phyloP scores from a whole-genome alignment of 208 protist species.

The Trypanosoma melophagium region DNA sequence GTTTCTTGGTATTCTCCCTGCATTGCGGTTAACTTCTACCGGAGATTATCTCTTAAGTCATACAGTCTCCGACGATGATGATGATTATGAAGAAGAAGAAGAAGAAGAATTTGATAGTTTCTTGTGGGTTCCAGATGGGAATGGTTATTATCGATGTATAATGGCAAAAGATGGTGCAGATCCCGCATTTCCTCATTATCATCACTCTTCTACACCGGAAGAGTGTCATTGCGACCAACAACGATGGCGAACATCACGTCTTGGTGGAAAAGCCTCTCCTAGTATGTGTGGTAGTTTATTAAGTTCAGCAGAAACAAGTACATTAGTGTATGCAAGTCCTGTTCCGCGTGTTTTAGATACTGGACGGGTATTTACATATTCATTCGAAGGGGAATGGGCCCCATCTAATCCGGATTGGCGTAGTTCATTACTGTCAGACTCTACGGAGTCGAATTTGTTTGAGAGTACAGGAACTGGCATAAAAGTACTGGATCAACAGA shows the following conservation, averaged over 20 bases:
- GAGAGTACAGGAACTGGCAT: no score
- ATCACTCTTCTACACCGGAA: no score
- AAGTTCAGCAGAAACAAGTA: neutral
- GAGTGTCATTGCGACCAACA: no score
- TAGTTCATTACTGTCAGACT: neutral
- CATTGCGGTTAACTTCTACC: constrained; percentile 27
- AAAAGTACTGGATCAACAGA: no score
- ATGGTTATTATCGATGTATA: neutral
- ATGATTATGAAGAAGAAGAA: constrained; percentile 22
- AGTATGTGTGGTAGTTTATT: neutral
- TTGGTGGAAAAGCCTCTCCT: neutral
- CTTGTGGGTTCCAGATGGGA: constrained; percentile 4
- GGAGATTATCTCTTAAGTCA: neutral
- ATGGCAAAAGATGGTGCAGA: neutral
- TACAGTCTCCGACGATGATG: constrained; percentile 18
- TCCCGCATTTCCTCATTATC: no score
- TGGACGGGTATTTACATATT: neutral
- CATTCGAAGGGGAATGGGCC: neutral
- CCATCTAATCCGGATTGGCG: no score
- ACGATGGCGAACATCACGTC: neutral
- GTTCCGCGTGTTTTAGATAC: constrained; percentile 5
- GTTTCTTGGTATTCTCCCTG: constrained; percentile 59
- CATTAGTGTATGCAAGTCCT: neutral
- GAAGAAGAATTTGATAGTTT: no score
- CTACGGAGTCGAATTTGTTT: neutral